Evolutionary conservation across 768 basidiomycete species (phyloP), one percentile per base, ranked within the genome.

Genomic region (Suillus brevipes): DNA sequence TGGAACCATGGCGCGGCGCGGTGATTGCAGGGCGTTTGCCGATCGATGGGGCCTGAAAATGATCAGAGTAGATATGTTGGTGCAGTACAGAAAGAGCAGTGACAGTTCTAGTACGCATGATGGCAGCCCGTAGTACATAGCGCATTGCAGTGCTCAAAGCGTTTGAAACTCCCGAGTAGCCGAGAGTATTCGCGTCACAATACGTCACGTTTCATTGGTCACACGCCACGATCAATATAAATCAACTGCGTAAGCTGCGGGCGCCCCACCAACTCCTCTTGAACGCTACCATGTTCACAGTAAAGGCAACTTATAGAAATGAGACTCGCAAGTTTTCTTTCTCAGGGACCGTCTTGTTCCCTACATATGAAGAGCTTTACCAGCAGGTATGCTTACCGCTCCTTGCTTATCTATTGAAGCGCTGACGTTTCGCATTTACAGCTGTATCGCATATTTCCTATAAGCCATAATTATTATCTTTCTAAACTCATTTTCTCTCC

Each of bases 1-100:
- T 69, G 97, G 97, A 0, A 88, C 84, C 20, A 99, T 99, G 97
- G 92, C 95, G 16, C 82, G 96, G 20, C 80, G 95, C 42, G 95
- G 98, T 71, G 95, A 95, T 70, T 97, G 95, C 73, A 85, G 94
- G 68, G 84, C 87, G 43, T 99, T 99, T 73, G 97, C 97, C 13
- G 88, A 94, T 76, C 80, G 83, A 23, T 95, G 91, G 90, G 91
- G 94, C 10, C 72, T 99, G 62, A 95, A 92, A 74, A 93, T 97
- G 88, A 94, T 99, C 72, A 96, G 91, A 65, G 91, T 99, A 8
- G 95, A 96, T 69, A 89, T 89, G 89, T 78, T 92, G 45, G 86
- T 79, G 16, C 82, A 86, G 72, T 78, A 77, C 66, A 75, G 74
- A 23, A 9, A 25, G 16, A 38, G 18, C 9, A 59, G 18, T 12